Base-by-base conservation (phyloP, 176 grass and related monocot genomes). In the Echinochloa phyllopogon region DNA sequence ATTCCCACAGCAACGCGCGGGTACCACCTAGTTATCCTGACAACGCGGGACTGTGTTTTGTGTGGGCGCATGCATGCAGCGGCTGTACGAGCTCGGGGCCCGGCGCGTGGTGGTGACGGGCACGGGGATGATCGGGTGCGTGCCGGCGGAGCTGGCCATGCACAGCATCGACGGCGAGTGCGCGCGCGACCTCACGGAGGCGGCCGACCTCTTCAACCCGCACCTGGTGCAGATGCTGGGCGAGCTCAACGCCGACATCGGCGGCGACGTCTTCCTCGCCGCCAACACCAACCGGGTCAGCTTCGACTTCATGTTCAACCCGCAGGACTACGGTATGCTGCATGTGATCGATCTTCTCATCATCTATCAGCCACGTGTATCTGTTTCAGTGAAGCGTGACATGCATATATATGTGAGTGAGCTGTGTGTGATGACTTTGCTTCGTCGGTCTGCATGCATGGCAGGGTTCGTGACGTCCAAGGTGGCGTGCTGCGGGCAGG, bases 401-500 rank as follows among this genome's bases (percentile, higher is more conserved):
- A n/a, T n/a, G n/a, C n/a, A n/a, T n/a, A n/a, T n/a, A n/a, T n/a
- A n/a, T n/a, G n/a, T n/a, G n/a, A n/a, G n/a, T n/a, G n/a, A n/a
- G n/a, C n/a, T n/a, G n/a, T n/a, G n/a, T n/a, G n/a, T n/a, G n/a
- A n/a, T n/a, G n/a, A n/a, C n/a, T n/a, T n/a, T n/a, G n/a, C n/a
- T n/a, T n/a, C n/a, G n/a, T n/a, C 29, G 29, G 2, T 33, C 29
- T 33, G 29, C n/a, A n/a, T n/a, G n/a, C n/a, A n/a, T n/a, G n/a
- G n/a, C 29, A 97, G 94, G 95, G 80, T 98, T 98, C 63, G 85
- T 58, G 29, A 95, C 93, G 16, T 48, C 91, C 17, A 95, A 98
- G 89, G 52, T 95, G 58, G 96, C 96, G 37, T 98, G 96, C 82
- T 98, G 96, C 63, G 96, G 96, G 42, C 93, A 95, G 58, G 96